A percentile compares a stretch with the other conserved stretches of the same genome.
Conservation (phyloP, 305 asterid species). For the Fraxinus baroniana region DNA sequence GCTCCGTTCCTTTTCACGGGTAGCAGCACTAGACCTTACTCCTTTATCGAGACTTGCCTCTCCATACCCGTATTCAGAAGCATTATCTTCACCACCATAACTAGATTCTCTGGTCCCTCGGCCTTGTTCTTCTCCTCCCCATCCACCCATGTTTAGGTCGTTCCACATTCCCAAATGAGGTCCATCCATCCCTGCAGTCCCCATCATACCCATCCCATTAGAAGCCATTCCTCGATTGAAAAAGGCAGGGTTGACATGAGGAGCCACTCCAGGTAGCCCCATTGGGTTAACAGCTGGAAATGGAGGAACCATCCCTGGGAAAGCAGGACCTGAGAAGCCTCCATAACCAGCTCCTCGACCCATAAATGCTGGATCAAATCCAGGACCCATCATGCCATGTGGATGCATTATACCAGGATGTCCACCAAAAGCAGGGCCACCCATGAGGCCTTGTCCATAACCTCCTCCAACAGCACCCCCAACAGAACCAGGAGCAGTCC, state of each 20-base stretch:
- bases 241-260: slow-evolving; percentile 82
- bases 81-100: slow-evolving; percentile 66
- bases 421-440: slow-evolving; percentile 33
- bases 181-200: slow-evolving; percentile 54
- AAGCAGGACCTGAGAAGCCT: slow-evolving; percentile 59
- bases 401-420: slow-evolving; percentile 67
- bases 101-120: slow-evolving; percentile 61
- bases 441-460: slow-evolving; percentile 32
- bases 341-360: slow-evolving; percentile 68
- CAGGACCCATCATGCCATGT: slow-evolving; percentile 78
- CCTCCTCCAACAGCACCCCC: slow-evolving; percentile 50
- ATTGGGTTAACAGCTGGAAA: slow-evolving; percentile 48
- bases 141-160: slow-evolving; percentile 53
- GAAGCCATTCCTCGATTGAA: slow-evolving; percentile 66
- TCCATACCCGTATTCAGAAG: slow-evolving; percentile 58
- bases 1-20: slow-evolving; percentile 52
- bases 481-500: slow-evolving; percentile 44
- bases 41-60: slow-evolving; percentile 67
- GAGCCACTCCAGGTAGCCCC: slow-evolving; percentile 78
- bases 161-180: slow-evolving; percentile 66
- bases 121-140: slow-evolving; percentile 77
- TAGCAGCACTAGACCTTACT: slow-evolving; percentile 46
- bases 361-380: slow-evolving; percentile 71
- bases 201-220: slow-evolving; percentile 68
- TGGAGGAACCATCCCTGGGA: slow-evolving; percentile 63